Conservation (phyloP, 805 yeast genomes). For the Danielozyma ontarioensis region DNA sequence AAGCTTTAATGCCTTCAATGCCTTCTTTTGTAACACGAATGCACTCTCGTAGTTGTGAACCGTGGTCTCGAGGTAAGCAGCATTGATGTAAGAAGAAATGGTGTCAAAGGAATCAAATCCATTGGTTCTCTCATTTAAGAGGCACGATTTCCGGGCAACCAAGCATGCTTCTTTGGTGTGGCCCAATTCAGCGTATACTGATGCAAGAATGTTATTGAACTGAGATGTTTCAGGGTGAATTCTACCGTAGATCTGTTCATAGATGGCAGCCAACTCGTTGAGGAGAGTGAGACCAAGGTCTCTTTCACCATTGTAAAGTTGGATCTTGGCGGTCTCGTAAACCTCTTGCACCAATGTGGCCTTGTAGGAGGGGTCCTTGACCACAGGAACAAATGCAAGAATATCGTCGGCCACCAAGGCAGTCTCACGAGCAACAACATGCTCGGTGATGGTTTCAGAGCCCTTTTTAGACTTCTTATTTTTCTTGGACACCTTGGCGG, state of each 20-base stretch:
- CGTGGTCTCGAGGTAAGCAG: slow-evolving; percentile 66
- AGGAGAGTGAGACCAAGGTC: slow-evolving; percentile 60
- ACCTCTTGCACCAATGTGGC: slow-evolving; percentile 72
- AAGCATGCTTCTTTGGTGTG: slow-evolving; percentile 54
- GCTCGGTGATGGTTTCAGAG: slow-evolving; percentile 5
- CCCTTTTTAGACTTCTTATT: slow-evolving; percentile 25
- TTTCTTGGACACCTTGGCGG: slow-evolving; percentile 5
- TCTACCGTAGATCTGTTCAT: slow-evolving; percentile 79
- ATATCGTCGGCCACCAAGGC: slow-evolving; percentile 61
- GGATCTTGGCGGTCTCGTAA: slow-evolving; percentile 54
- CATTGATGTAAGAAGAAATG: slow-evolving; percentile 62
- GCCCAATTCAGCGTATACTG: slow-evolving; percentile 58
- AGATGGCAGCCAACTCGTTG: slow-evolving; percentile 63
- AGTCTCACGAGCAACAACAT: slow-evolving; percentile 20
- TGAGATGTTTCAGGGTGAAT: slow-evolving; percentile 77
- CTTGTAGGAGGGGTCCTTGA: slow-evolving; percentile 64
- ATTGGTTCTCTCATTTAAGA: slow-evolving; percentile 69
- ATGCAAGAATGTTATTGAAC: slow-evolving; percentile 61
- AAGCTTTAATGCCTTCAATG: slow-evolving; percentile 52
- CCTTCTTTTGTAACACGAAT: slow-evolving; percentile 55
- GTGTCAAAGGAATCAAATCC: slow-evolving; percentile 83
- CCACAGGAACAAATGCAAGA: slow-evolving; percentile 63
- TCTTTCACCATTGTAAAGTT: slow-evolving; percentile 32
- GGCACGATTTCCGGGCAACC: slow-evolving; percentile 61
- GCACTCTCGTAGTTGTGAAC: slow-evolving; percentile 57